phyloP scores from a whole-genome alignment of 169 alveolate species.

The Neospora caninum region DNA sequence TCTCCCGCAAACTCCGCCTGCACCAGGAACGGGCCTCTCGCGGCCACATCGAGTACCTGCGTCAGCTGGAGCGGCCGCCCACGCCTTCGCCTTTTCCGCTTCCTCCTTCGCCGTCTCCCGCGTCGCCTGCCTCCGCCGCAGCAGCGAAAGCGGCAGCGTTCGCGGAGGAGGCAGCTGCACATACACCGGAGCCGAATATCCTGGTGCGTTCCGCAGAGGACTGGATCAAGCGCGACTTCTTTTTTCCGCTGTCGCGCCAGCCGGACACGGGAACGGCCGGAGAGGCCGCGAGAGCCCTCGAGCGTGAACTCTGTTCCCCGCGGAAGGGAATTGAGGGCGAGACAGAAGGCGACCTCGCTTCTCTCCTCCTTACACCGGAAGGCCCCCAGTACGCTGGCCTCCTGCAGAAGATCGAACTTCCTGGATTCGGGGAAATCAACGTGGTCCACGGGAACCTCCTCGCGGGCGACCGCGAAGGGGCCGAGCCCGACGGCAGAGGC shows the following conservation, averaged over 20 bases:
- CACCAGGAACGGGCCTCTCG: not conserved
- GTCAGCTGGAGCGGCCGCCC: slow-evolving; percentile 42
- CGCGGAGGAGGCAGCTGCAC: slow-evolving; percentile 3
- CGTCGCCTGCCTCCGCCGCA: not conserved
- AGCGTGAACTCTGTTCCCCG: not conserved
- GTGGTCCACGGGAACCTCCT: slow-evolving; percentile 52
- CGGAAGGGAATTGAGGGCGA: not conserved
- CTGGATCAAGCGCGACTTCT: slow-evolving; percentile 28
- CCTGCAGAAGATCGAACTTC: not conserved
- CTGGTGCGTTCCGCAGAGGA: slow-evolving; percentile 9
- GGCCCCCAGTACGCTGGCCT: not conserved
- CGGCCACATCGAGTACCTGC: slow-evolving; percentile 25
- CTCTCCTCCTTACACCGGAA: not conserved
- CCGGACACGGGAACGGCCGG: slow-evolving; percentile 14
- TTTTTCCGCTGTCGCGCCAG: not conserved
- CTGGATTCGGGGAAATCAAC: slow-evolving; percentile 34
- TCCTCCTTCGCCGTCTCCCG: slow-evolving; percentile 20
- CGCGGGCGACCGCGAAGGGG: not conserved
- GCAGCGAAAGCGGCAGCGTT: not conserved
- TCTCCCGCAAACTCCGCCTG: slow-evolving; percentile 7
- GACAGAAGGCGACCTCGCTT: not conserved
- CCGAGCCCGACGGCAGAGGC: not conserved
- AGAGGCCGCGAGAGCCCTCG: not conserved
- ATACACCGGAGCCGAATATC: not conserved
- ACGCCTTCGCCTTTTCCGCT: not conserved